A percentile compares a stretch with the other conserved stretches of the same genome.
Evolutionary conservation across 345 rosid genomes (phyloP).

Genomic region (Eucalyptus pauciflora): DNA sequence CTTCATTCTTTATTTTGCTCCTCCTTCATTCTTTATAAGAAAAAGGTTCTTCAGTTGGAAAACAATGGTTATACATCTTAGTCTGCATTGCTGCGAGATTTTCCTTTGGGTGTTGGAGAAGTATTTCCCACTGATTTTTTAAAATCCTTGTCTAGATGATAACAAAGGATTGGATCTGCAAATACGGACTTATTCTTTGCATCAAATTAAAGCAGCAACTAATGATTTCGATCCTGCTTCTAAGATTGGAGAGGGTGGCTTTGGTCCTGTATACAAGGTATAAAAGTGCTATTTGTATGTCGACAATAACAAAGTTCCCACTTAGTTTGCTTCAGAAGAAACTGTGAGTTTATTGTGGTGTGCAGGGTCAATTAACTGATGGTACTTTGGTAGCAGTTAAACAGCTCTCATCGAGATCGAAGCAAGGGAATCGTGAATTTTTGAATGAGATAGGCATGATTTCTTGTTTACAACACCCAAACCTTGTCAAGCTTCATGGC

Average conservation of each 20-base stretch:
- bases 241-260: constrained; percentile 44
- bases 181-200: constrained; percentile 16
- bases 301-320: background rate
- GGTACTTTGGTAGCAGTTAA: constrained; percentile 57
- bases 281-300: background rate
- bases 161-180: constrained; percentile 9
- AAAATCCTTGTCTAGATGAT: background rate
- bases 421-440: constrained; percentile 67
- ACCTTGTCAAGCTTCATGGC: constrained; percentile 62
- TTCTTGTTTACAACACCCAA: constrained; percentile 59
- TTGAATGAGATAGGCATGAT: constrained; percentile 60
- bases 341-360: background rate
- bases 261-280: constrained; percentile 41
- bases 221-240: constrained; percentile 15
- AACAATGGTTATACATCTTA: background rate
- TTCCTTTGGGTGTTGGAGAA: background rate
- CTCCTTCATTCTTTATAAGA: background rate
- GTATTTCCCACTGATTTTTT: background rate
- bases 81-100: background rate
- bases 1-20: background rate
- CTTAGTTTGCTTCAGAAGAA: background rate
- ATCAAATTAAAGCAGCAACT: constrained; percentile 31
- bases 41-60: background rate
- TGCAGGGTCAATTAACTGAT: constrained; percentile 30
- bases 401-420: constrained; percentile 63